Evolutionary conservation across 148 eudicot genomes (phyloP).

Genomic region (Heliosperma pusillum): DNA sequence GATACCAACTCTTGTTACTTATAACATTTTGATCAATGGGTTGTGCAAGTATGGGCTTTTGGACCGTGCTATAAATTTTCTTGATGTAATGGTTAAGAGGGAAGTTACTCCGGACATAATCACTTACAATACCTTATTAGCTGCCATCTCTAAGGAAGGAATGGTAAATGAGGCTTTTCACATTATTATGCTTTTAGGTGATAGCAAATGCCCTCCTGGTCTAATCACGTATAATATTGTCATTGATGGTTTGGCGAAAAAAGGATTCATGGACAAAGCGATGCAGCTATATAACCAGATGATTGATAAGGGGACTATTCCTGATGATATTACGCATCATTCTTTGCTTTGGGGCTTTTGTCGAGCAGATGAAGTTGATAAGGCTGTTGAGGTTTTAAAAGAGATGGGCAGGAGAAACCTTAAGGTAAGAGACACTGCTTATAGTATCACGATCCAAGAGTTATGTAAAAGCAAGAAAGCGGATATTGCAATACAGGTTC

Average conservation of each 20-base stretch:
- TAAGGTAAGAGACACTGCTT: slow-evolving; percentile 40
- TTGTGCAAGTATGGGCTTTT: slow-evolving; percentile 70
- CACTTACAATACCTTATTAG: slow-evolving; percentile 70
- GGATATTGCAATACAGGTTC: slow-evolving; percentile 55
- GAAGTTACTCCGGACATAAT: slow-evolving; percentile 57
- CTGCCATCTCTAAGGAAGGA: slow-evolving; percentile 66
- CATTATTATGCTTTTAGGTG: slow-evolving; percentile 43
- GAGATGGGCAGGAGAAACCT: slow-evolving; percentile 54
- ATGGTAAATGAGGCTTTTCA: slow-evolving; percentile 63
- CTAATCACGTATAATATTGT: slow-evolving; percentile 67
- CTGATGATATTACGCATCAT: slow-evolving; percentile 78
- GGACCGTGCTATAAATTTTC: slow-evolving; percentile 68
- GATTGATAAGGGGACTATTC: slow-evolving; percentile 41
- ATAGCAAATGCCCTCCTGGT: slow-evolving; percentile 45
- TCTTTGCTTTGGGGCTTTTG: slow-evolving; percentile 70
- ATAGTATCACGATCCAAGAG: slow-evolving; percentile 42
- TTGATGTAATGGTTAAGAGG: slow-evolving; percentile 53
- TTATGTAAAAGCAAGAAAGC: slow-evolving; percentile 53
- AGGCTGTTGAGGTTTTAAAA: slow-evolving; percentile 55
- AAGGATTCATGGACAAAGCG: slow-evolving; percentile 70
- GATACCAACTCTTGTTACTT: slow-evolving; percentile 57
- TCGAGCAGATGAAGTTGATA: slow-evolving; percentile 43
- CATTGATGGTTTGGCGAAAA: slow-evolving; percentile 72
- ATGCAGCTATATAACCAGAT: slow-evolving; percentile 53
- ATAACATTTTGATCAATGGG: slow-evolving; percentile 78